phyloP scores from a whole-genome alignment of 495 filamentous ascomycete species.

The Aspergillus biplanus region DNA sequence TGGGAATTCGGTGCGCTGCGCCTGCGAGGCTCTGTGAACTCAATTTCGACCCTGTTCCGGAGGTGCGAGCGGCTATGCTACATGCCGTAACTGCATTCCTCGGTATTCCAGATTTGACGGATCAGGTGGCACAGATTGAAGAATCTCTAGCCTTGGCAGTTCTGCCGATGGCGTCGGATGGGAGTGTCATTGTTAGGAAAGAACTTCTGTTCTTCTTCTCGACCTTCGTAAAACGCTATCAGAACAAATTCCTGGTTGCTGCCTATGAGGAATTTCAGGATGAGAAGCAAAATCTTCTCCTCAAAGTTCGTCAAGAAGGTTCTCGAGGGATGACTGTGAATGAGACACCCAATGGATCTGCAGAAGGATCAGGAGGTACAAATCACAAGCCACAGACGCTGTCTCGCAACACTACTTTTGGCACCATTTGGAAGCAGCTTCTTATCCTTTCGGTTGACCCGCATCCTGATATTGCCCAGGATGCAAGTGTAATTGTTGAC shows the following conservation, averaged over 20 bases:
- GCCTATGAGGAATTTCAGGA: constrained; percentile 90
- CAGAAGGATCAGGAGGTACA: constrained; percentile 14
- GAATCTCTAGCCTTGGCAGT: constrained; percentile 83
- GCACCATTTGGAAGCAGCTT: constrained; percentile 91
- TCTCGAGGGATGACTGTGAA: constrained; percentile 25
- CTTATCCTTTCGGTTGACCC: constrained; percentile 90
- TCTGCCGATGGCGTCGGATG: constrained; percentile 85
- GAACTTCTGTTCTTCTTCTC: constrained; percentile 94
- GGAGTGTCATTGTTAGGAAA: constrained; percentile 88
- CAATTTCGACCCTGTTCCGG: constrained; percentile 86
- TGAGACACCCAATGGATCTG: constrained; percentile 13
- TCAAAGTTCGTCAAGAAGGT: constrained; percentile 44
- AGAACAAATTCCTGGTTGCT: constrained; percentile 88
- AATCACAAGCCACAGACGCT: constrained; percentile 46
- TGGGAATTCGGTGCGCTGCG: constrained; percentile 81
- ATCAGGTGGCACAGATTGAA: constrained; percentile 87
- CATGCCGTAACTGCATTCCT: constrained; percentile 93
- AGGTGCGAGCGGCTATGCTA: constrained; percentile 91
- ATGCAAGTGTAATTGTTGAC: constrained; percentile 80
- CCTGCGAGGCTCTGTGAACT: constrained; percentile 77
- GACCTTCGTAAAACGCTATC: constrained; percentile 85
- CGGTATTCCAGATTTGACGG: constrained; percentile 89
- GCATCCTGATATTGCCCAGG: constrained; percentile 87
- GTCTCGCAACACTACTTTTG: constrained; percentile 85
- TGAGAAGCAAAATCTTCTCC: constrained; percentile 69